phyloP scores from a whole-genome alignment of 2,329 filamentous ascomycete genomes.

The Scedosporium dehoogii region DNA sequence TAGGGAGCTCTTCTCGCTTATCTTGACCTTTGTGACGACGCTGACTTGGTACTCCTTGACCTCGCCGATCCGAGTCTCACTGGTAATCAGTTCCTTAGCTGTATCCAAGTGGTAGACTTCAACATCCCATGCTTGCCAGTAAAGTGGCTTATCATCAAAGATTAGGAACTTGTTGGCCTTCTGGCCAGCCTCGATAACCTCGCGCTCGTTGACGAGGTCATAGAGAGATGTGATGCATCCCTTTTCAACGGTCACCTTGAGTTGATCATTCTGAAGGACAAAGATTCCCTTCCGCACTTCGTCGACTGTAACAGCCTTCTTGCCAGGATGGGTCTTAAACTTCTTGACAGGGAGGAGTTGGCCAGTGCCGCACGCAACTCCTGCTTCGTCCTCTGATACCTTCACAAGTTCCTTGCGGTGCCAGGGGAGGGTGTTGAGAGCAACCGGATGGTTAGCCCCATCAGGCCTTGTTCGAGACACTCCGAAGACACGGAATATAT shows the following conservation, averaged over 20 bases:
- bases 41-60: constrained; percentile 66
- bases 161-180: constrained; percentile 89
- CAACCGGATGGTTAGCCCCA: constrained; percentile 41
- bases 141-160: constrained; percentile 93
- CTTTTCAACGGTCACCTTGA: constrained; percentile 60
- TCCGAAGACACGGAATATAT: constrained; percentile 59
- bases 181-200: constrained; percentile 62
- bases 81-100: constrained; percentile 61
- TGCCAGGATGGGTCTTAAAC: constrained; percentile 34
- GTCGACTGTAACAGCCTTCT: constrained; percentile 40
- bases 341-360: constrained; percentile 39
- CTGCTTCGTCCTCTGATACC: constrained; percentile 42
- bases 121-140: constrained; percentile 98
- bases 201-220: constrained; percentile 62
- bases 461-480: constrained; percentile 36
- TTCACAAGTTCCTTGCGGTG: constrained; percentile 63
- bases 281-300: constrained; percentile 54
- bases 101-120: constrained; percentile 93
- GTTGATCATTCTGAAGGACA: constrained; percentile 67
- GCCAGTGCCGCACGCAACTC: constrained; percentile 47
- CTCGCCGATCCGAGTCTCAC: constrained; percentile 62
- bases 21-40: constrained; percentile 73
- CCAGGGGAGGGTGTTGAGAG: constrained; percentile 85
- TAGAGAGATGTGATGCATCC: constrained; percentile 79
- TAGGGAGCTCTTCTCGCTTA: constrained; percentile 78